phyloP scores from a whole-genome alignment of 306 rosid species.

The Corylus americana region DNA sequence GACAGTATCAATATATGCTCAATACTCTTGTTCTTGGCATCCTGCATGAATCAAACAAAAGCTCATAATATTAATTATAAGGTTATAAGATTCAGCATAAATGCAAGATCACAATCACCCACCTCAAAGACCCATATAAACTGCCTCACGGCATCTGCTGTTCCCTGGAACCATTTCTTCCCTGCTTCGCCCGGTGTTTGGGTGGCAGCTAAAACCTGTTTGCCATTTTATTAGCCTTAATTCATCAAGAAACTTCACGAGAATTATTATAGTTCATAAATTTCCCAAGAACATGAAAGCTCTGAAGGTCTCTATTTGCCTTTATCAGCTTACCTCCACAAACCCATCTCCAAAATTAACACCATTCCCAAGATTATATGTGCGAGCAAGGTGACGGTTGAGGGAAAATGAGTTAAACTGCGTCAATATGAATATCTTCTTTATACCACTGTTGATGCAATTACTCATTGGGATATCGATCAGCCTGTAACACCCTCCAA shows the following conservation, averaged over 20 bases:
- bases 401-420: constrained; percentile 91
- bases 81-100: neutral
- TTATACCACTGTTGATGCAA: constrained; percentile 91
- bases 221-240: constrained; percentile 19
- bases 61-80: neutral
- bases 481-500: constrained; percentile 91
- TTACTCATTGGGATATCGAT: constrained; percentile 96
- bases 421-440: constrained; percentile 74
- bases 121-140: constrained; percentile 96
- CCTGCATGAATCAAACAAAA: constrained; percentile 44
- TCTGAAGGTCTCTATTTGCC: neutral
- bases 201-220: constrained; percentile 94
- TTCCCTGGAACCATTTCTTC: constrained; percentile 92
- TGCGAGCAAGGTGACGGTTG: constrained; percentile 80
- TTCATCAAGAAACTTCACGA: constrained; percentile 12
- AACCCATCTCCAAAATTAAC: constrained; percentile 84
- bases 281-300: neutral
- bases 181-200: constrained; percentile 91
- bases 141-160: constrained; percentile 97
- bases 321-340: constrained; percentile 65
- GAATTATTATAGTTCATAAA: neutral
- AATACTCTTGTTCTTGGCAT: constrained; percentile 84
- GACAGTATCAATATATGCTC: constrained; percentile 86
- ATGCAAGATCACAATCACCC: constrained; percentile 12
- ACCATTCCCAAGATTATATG: constrained; percentile 74